Base-by-base conservation (phyloP, 2,329 filamentous ascomycete genomes). In the Colletotrichum tanaceti region DNA sequence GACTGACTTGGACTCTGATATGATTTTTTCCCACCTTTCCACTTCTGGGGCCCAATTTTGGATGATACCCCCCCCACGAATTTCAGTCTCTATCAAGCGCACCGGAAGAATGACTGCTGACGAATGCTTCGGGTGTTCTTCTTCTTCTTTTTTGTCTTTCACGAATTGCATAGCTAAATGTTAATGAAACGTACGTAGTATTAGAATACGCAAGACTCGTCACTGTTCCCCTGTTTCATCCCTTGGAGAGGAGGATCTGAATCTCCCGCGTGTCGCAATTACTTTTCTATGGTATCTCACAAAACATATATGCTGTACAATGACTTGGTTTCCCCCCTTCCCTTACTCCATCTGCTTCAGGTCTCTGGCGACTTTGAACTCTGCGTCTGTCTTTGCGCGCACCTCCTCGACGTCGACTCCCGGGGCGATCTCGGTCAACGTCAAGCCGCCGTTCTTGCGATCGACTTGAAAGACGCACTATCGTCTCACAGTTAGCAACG, bases 391-490 rank as follows among this genome's bases (percentile, higher is more conserved):
- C 83, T 92, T 93, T 72, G 82, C 81, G 79, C 81, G 86, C 3
- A 94, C 85, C 70, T 92, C 88, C 39, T 93, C 90, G 1, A 93
- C 84, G 14, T 85, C 84, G 0, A 93, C 87, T 0, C 89, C 90
- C 1, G 89, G 88, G 1, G 91, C 91, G 18, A 93, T 77, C 79
- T 94, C 91, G 0, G 90, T 91, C 58, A 94, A 81, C 0, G 89
- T 91, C 47, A 93, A 76, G 0, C 82, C 84, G 1, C 90, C 90
- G 22, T 87, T 86, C 38, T 78, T 78, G 46, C 90, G 84, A 73
- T 91, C 87, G 9, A 92, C 89, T 73, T 91, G 83, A 77, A 92
- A 91, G 5, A 94, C 91, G 70, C 90, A 90, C 86, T 89, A 66
- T 13, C 35, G 1, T 2, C 24, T n/a, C 2, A 11, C 1, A 39